Percentiles rank a stretch among this genome's conserved stretches.
phyloP scores from a whole-genome alignment of 768 basidiomycete genomes.

The Lentinula raphanica region DNA sequence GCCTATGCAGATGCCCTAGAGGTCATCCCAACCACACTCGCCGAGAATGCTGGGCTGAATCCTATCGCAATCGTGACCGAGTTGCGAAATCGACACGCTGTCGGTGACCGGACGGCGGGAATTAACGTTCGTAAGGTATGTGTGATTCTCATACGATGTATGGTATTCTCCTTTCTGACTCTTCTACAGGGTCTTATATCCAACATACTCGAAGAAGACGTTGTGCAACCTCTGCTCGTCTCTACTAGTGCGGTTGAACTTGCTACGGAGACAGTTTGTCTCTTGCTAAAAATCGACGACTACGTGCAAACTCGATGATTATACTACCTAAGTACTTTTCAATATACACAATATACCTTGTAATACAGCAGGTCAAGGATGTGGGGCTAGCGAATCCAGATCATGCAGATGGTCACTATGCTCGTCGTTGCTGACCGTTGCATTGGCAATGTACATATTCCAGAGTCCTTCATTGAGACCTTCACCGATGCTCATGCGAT shows the following conservation, averaged over 20 bases:
- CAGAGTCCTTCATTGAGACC: too few species aligned
- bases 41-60: slow-evolving; percentile 97
- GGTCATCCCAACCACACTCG: slow-evolving; percentile 94
- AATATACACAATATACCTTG: background rate
- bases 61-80: slow-evolving; percentile 98
- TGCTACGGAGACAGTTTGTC: slow-evolving; percentile 94
- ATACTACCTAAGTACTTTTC: background rate
- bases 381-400: too few species aligned
- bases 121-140: slow-evolving; percentile 96
- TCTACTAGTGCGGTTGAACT: slow-evolving; percentile 94
- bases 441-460: too few species aligned
- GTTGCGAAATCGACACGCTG: slow-evolving; percentile 91
- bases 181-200: slow-evolving; percentile 82
- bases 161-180: background rate
- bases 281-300: slow-evolving; percentile 94
- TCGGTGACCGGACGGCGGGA: slow-evolving; percentile 91
- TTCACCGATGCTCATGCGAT: too few species aligned
- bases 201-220: slow-evolving; percentile 96
- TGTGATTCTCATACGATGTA: background rate
- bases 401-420: too few species aligned
- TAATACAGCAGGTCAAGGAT: too few species aligned
- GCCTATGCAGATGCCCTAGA: slow-evolving; percentile 97
- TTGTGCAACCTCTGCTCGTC: slow-evolving; percentile 92
- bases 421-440: too few species aligned
- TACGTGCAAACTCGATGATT: slow-evolving; percentile 73